Evolutionary conservation across 2,329 filamentous ascomycete genomes (phyloP).

Genomic region (Phialophora tarda): DNA sequence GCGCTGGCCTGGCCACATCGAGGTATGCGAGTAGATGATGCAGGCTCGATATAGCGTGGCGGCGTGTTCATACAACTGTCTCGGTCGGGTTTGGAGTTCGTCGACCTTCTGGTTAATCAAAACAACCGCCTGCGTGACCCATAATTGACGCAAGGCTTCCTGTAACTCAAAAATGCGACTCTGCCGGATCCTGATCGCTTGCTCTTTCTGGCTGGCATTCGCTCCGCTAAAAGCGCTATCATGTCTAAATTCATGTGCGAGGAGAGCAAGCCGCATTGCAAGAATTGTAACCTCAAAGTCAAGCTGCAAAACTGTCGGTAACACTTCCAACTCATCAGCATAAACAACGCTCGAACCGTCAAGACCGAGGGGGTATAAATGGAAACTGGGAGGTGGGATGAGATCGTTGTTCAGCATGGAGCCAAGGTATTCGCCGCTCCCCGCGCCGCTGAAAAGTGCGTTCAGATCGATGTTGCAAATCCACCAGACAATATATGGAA

Average conservation of each 20-base stretch:
- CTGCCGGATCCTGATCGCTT: slow-evolving; percentile 40
- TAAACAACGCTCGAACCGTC: slow-evolving; percentile 47
- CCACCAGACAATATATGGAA: slow-evolving; percentile 61
- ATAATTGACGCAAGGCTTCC: slow-evolving; percentile 47
- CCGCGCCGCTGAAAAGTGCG: slow-evolving; percentile 59
- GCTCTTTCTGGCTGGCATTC: slow-evolving; percentile 36
- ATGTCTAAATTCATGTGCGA: slow-evolving; percentile 50
- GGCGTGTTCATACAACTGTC: slow-evolving; percentile 53
- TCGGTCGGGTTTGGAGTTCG: slow-evolving; percentile 45
- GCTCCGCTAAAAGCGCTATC: slow-evolving; percentile 41
- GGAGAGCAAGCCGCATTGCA: slow-evolving; percentile 53
- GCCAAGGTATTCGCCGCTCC: slow-evolving; percentile 58
- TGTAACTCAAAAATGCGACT: slow-evolving; percentile 47
- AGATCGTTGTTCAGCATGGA: slow-evolving; percentile 55
- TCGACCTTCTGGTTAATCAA: slow-evolving; percentile 47
- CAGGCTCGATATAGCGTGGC: slow-evolving; percentile 57
- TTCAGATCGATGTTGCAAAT: slow-evolving; percentile 62
- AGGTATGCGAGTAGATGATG: slow-evolving; percentile 60
- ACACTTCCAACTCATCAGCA: slow-evolving; percentile 46
- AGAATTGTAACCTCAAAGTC: slow-evolving; percentile 54
- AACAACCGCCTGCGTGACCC: slow-evolving; percentile 47
- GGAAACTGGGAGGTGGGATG: slow-evolving; percentile 50
- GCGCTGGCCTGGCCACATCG: slow-evolving; percentile 58
- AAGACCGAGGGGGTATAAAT: slow-evolving; percentile 47
- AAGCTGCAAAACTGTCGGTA: slow-evolving; percentile 52